Percentiles rank a stretch among this genome's conserved stretches.
phyloP scores from a whole-genome alignment of 2,329 filamentous ascomycete genomes.

The Cercospora zeae-maydis region DNA sequence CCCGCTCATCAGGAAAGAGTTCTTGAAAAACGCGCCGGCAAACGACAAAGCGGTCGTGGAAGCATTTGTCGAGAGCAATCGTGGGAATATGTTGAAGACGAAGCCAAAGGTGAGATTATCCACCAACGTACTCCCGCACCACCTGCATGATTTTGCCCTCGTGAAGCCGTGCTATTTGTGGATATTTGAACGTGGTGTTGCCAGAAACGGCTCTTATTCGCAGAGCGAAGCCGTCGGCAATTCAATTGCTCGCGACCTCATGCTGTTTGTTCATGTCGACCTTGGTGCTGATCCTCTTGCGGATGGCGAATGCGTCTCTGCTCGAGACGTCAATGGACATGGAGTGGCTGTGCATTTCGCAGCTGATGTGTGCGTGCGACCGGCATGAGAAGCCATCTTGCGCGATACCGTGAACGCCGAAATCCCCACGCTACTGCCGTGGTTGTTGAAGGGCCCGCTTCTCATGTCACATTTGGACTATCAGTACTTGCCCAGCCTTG shows the following conservation, averaged over 20 bases:
- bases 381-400: background rate
- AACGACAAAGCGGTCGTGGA: slow-evolving; percentile 46
- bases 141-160: background rate
- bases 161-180: background rate
- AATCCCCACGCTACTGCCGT: background rate
- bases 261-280: background rate
- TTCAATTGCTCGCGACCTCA: background rate
- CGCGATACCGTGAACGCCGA: background rate
- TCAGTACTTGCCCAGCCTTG: background rate
- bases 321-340: background rate
- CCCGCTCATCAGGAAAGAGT: slow-evolving; percentile 58
- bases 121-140: background rate
- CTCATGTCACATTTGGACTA: background rate
- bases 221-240: background rate
- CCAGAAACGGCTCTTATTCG: background rate
- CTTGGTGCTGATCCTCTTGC: background rate
- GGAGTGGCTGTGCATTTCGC: background rate
- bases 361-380: background rate
- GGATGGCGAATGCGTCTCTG: background rate
- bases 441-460: background rate
- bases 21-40: slow-evolving; percentile 51
- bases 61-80: slow-evolving; percentile 67
- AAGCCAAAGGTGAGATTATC: slow-evolving; percentile 68
- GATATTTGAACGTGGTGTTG: background rate
- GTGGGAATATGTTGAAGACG: slow-evolving; percentile 74